These are phyloP conservation scores for Biancaea sappan DNA, from an alignment of 306 rosid species.

Conservation along the genomic window DNA sequence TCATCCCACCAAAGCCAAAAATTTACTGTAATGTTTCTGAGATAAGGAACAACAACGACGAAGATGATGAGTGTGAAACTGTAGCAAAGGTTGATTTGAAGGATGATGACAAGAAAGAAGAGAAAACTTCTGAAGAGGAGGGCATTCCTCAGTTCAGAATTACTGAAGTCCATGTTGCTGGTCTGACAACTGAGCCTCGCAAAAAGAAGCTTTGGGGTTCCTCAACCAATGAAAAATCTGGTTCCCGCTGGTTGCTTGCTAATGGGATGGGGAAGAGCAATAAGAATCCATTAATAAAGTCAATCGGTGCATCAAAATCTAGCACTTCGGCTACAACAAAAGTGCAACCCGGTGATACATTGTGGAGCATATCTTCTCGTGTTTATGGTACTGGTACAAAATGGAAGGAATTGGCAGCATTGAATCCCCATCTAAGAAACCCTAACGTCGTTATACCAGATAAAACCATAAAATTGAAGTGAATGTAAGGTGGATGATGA, in stretches of 20 bases:
- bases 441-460: constrained; percentile 65
- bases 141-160: constrained; percentile 72
- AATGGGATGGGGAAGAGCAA: constrained; percentile 83
- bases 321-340: constrained; percentile 44
- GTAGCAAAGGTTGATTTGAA: constrained; percentile 43
- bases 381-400: constrained; percentile 60
- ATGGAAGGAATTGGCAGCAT: constrained; percentile 66
- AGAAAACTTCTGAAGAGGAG: constrained; percentile 52
- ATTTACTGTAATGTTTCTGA: constrained; percentile 55
- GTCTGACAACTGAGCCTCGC: constrained; percentile 55
- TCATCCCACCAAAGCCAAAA: constrained; percentile 77
- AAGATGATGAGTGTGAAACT: constrained; percentile 52
- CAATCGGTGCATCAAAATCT: constrained; percentile 55
- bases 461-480: constrained; percentile 54
- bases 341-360: constrained; percentile 69
- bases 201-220: constrained; percentile 70
- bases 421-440: constrained; percentile 71
- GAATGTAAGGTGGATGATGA: constrained; percentile 20
- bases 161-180: constrained; percentile 80
- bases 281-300: constrained; percentile 61
- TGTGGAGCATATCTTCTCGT: constrained; percentile 88
- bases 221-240: constrained; percentile 63
- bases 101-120: constrained; percentile 46
- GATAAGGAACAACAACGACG: constrained; percentile 40
- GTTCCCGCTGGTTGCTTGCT: constrained; percentile 93